A percentile compares a stretch with the other conserved stretches of the same genome.
phyloP scores from a whole-genome alignment of 1,284 basidiomycete genomes.

The Coniferiporia sulphurascens region DNA sequence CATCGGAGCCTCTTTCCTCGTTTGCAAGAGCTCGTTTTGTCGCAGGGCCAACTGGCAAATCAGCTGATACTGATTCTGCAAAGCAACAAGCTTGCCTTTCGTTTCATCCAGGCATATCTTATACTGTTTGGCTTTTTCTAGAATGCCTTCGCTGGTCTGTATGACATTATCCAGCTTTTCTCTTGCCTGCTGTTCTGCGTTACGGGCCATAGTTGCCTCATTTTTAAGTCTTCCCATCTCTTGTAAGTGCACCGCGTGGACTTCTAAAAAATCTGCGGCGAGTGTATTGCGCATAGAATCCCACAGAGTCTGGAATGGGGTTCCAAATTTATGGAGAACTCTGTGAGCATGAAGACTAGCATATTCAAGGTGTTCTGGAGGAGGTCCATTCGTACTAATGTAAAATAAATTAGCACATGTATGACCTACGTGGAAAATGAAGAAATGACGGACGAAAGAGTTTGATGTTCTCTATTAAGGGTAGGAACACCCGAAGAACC shows the following conservation, averaged over 20 bases:
- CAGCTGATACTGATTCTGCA: neutral
- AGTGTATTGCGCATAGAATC: neutral
- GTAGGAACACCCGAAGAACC: neutral
- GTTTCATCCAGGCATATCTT: neutral
- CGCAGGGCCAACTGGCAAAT: neutral
- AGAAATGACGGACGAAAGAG: neutral
- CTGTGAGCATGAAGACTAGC: neutral
- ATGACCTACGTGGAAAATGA: neutral
- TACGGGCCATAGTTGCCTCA: neutral
- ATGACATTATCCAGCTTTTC: slow-evolving; percentile 1
- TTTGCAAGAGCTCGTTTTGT: neutral
- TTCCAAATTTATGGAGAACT: neutral
- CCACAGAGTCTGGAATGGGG: neutral
- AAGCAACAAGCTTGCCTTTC: neutral
- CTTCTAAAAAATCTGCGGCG: neutral
- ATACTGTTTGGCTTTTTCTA: neutral
- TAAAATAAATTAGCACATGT: neutral
- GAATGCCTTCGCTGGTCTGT: neutral
- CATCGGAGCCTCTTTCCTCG: neutral
- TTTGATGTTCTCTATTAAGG: neutral
- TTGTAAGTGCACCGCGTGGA: neutral
- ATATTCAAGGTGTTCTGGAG: neutral
- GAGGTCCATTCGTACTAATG: neutral
- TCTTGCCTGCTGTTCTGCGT: neutral
- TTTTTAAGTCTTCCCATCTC: neutral